Base-by-base conservation (phyloP, 2,329 filamentous ascomycete species). In the Fusarium sp. region DNA sequence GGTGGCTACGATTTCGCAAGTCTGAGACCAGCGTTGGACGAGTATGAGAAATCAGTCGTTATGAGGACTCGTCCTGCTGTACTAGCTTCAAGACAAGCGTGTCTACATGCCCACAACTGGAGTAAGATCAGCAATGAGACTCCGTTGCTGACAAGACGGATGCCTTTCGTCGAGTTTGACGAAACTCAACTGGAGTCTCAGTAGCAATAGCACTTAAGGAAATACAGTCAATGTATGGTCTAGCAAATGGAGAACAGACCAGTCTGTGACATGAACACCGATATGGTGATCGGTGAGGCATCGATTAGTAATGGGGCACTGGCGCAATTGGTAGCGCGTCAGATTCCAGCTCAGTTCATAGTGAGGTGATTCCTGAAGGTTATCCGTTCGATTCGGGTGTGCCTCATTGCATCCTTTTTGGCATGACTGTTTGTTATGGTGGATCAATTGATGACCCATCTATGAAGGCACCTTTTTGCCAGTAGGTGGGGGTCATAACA, bases 61-160 rank as follows among this genome's bases (percentile, higher is more conserved):
- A 52, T 73, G 1, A 79, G 86, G 4, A 77, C 82, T 0, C 79
- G 79, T 2, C 80, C 81, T 1, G 85, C 82, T 4, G 84, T 88
- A 7, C 65, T 86, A 13, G 81, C 82, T 4, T 86, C 84, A 4
- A 79, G 86, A 6, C 81, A 82, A 65, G 86, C 86, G 0, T 88
- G 84, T 63, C 64, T 87, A 4, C 86, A 88, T 72, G 85, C 86
- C 1, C 85, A 88, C 72, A 78, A 85, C 19, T 88, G 84, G 75
- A 64, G 76, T 1, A 78, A 74, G 3, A 83, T 88, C 19, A 72
- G 45, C 30, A 61, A 72, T 3, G 37, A 65, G 5, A 83, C 80
- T 39, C 81, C 81, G 1, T 55, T 83, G 10, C 66, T 83, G 21
- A 81, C 78, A n/a, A 79, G 77, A 54, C 76, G 84, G 6, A 75